Evolutionary conservation across 2,329 filamentous ascomycete genomes (phyloP).

Genomic region (Fusarium falciforme): DNA sequence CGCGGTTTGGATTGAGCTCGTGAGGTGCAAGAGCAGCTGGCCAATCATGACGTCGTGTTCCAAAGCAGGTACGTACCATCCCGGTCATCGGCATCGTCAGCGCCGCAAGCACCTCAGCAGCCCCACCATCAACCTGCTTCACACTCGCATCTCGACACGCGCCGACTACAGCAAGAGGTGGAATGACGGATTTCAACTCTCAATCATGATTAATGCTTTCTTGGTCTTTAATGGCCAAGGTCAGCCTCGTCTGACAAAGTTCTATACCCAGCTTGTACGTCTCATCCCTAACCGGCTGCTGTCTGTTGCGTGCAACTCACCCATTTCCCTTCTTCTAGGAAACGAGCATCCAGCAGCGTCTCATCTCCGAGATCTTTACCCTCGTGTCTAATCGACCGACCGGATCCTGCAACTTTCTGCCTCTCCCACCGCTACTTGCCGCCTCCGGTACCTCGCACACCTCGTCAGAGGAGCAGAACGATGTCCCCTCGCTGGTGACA

Average conservation of each 20-base stretch:
- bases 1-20: background rate
- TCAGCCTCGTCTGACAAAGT: constrained; percentile 95
- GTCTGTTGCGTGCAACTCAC: constrained; percentile 6
- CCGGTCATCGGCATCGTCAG: constrained; percentile 30
- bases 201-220: constrained; percentile 94
- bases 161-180: constrained; percentile 1
- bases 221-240: constrained; percentile 99
- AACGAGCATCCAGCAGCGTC: constrained; percentile 94
- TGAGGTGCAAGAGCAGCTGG: constrained; percentile 16
- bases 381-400: constrained; percentile 91
- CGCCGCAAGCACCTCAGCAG: constrained; percentile 13
- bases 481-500: constrained; percentile 93
- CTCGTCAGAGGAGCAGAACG: constrained; percentile 78
- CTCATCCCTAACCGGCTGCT: background rate
- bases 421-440: constrained; percentile 75
- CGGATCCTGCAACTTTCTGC: constrained; percentile 98
- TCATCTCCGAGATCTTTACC: constrained; percentile 97
- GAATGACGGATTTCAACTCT: constrained; percentile 35
- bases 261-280: constrained; percentile 92
- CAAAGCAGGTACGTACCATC: constrained; percentile 34
- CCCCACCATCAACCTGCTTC: constrained; percentile 36
- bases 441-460: constrained; percentile 71
- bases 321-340: constrained; percentile 69
- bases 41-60: constrained; percentile 23
- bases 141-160: constrained; percentile 4